Evolutionary conservation across 2,329 filamentous ascomycete genomes (phyloP), one percentile per base, ranked within the genome.

Genomic region (Ophiosphaerella herpotricha): DNA sequence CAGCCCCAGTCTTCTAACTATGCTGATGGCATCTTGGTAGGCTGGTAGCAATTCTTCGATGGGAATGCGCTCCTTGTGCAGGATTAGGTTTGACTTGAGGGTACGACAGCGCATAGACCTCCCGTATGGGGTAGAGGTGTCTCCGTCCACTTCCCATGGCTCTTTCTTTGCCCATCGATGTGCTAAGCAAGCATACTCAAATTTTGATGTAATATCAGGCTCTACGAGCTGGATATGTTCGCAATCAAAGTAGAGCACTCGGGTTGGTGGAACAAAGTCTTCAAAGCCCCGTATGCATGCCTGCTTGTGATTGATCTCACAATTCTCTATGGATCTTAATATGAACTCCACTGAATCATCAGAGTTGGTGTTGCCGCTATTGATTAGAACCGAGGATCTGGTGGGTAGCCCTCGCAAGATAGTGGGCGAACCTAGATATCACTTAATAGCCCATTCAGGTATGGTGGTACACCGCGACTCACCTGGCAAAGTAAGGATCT

Each of bases 111-210:
- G 21, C 13, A 16, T n/a, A 6, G 42, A 44, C 12, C 12, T 37
- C 8, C 16, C 8, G 18, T 32, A 37, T 44, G 39, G 8, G 5
- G 26, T 26, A 7, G 39, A 14, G 4, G 5, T 31, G 11, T 41
- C 13, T 7, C 29, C 39, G 7, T 41, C 39, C 23, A 16, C 12
- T 24, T 29, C 23, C 26, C 18, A 26, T 2, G 23, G 21, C 32
- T 44, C n/a, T 26, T 16, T 12, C n/a, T 14, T 37, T 26, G 33
- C 18, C 42, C 42, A 44, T 37, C 42, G 18, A 44, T 44, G 42
- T 12, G 42, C 42, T 5, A 44, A 33, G 26, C 42, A 44, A 23
- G 29, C 23, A 18, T 44, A 44, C 7, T 29, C n/a, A 7, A 44
- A n/a, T 7, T 26, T 11, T 7, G n/a, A 16, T 7, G n/a, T 16